A percentile compares a stretch with the other conserved stretches of the same genome.
phyloP scores from a whole-genome alignment of 192 early-diverging fungal genomes.

The Obelidium mucronatum region DNA sequence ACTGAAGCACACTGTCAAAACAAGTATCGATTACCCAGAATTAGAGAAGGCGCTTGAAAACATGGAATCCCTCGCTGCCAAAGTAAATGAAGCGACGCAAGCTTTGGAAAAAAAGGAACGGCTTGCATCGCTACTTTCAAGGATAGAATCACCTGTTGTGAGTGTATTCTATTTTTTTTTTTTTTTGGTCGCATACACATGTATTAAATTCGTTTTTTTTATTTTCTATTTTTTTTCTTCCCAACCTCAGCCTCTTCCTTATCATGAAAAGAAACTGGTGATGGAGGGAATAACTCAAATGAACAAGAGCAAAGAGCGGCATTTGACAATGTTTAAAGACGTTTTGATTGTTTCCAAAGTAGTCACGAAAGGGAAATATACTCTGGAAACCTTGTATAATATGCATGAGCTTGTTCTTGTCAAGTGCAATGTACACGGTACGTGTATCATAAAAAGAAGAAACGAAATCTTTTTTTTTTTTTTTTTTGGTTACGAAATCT shows the following conservation, averaged over 20 bases:
- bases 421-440: slow-evolving; percentile 17
- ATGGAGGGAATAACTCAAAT: slow-evolving; percentile 51
- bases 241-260: slow-evolving; percentile 44
- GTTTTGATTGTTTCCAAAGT: slow-evolving; percentile 56
- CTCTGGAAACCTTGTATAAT: slow-evolving; percentile 44
- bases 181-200: neutral
- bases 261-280: slow-evolving; percentile 54
- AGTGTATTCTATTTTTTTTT: slow-evolving; percentile 6
- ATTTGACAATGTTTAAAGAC: slow-evolving; percentile 57
- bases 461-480: neutral
- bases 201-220: slow-evolving; percentile 4
- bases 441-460: neutral
- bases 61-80: slow-evolving; percentile 60
- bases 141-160: slow-evolving; percentile 53
- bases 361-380: slow-evolving; percentile 41
- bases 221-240: slow-evolving; percentile 8
- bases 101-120: slow-evolving; percentile 56
- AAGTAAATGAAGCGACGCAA: slow-evolving; percentile 63
- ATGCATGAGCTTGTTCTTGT: slow-evolving; percentile 34
- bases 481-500: neutral
- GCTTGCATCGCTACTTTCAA: slow-evolving; percentile 45
- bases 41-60: slow-evolving; percentile 55
- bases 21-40: slow-evolving; percentile 51
- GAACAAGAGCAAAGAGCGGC: slow-evolving; percentile 57
- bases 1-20: slow-evolving; percentile 56